Evolutionary conservation across 257 asterid species (phyloP).

Genomic region (Jaltomata sinuosa): DNA sequence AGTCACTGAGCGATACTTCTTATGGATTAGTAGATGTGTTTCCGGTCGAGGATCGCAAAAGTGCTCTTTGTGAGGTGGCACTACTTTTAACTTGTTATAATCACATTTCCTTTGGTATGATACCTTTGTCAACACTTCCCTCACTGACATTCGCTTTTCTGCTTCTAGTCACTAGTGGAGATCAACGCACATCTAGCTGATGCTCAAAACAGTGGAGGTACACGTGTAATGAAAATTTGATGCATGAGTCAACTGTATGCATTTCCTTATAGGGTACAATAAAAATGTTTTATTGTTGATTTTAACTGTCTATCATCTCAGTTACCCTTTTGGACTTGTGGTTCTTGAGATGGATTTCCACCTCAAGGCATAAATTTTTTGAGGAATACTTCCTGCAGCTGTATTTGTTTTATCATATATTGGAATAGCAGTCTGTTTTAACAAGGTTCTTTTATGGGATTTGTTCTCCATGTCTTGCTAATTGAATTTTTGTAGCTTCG

Average conservation of each 20-base stretch:
- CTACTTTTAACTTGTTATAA: slow-evolving; percentile 3
- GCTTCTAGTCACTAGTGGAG: slow-evolving; percentile 78
- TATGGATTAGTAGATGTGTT: slow-evolving; percentile 92
- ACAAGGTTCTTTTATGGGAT: background rate
- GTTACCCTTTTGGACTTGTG: background rate
- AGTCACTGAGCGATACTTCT: slow-evolving; percentile 81
- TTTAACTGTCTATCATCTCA: background rate
- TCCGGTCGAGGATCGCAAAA: slow-evolving; percentile 88
- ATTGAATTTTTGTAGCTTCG: background rate
- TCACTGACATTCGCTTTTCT: slow-evolving; percentile 21
- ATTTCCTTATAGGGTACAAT: background rate
- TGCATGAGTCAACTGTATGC: background rate
- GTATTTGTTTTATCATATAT: background rate
- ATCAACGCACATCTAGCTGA: slow-evolving; percentile 62
- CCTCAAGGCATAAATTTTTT: background rate
- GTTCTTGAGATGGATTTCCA: background rate
- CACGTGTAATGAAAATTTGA: background rate
- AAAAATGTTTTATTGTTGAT: background rate
- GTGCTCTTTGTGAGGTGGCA: slow-evolving; percentile 86
- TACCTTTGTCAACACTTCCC: background rate
- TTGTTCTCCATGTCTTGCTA: background rate
- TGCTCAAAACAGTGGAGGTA: slow-evolving; percentile 90
- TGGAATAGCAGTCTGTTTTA: background rate
- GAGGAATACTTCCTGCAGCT: background rate
- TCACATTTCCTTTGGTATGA: background rate